A percentile compares a stretch with the other conserved stretches of the same genome.
Evolutionary conservation across 2,329 filamentous ascomycete species (phyloP).

Genomic region (Aspergillus pseudoglaucus): DNA sequence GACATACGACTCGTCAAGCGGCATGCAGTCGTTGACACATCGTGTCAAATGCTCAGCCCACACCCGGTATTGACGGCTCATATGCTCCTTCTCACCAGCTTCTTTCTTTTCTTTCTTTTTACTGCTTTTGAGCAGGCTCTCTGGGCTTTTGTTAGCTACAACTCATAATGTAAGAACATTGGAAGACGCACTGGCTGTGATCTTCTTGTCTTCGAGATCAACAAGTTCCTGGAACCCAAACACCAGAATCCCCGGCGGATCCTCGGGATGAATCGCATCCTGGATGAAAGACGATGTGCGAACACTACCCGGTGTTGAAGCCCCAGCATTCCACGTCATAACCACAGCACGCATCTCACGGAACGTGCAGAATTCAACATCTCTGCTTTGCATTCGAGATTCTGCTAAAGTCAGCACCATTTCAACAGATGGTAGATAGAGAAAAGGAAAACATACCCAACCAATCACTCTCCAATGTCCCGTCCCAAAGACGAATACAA

Average conservation of each 20-base stretch:
- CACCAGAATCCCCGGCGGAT: slow-evolving; percentile 79
- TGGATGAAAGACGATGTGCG: slow-evolving; percentile 74
- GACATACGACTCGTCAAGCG: slow-evolving; percentile 68
- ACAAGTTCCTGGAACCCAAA: slow-evolving; percentile 99
- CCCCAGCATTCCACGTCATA: slow-evolving; percentile 95
- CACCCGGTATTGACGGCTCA: slow-evolving; percentile 95
- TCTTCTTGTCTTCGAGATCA: slow-evolving; percentile 92
- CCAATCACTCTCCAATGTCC: slow-evolving; percentile 87
- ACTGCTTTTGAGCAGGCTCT: slow-evolving; percentile 72
- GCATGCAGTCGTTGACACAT: slow-evolving; percentile 76
- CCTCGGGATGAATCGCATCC: slow-evolving; percentile 67
- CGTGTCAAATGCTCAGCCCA: slow-evolving; percentile 88
- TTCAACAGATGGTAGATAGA: not conserved
- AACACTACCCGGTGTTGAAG: slow-evolving; percentile 81
- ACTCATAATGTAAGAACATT: not conserved
- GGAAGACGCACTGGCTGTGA: slow-evolving; percentile 68
- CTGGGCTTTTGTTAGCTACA: slow-evolving; percentile 34
- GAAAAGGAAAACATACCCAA: slow-evolving; percentile 48
- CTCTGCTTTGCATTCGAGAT: slow-evolving; percentile 74
- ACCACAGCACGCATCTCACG: slow-evolving; percentile 72
- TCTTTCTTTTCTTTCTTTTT: slow-evolving; percentile 88
- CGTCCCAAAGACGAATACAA: slow-evolving; percentile 81
- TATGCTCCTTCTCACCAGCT: slow-evolving; percentile 69
- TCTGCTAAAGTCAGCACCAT: slow-evolving; percentile 44
- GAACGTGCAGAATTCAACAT: slow-evolving; percentile 78